These are phyloP conservation scores for Gossypioides kirkii DNA, from an alignment of 345 rosid species.

Conservation along the genomic window DNA sequence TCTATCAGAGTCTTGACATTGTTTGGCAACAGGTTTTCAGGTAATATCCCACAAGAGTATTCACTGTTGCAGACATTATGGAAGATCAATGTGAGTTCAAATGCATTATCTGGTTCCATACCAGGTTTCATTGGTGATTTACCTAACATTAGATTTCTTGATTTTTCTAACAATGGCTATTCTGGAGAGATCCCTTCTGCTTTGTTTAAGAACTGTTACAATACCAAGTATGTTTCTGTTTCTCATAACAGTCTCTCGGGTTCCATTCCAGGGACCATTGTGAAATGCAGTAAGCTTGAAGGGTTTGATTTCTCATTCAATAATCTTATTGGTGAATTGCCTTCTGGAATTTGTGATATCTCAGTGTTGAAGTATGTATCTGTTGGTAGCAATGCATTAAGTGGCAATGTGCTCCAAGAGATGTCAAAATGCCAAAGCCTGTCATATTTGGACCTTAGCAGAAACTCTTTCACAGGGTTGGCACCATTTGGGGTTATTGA, in stretches of 20 bases:
- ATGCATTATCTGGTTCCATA: conserved; percentile 77
- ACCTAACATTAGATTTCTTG: conserved; percentile 77
- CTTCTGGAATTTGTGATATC: conserved; percentile 56
- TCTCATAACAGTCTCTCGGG: conserved; percentile 70
- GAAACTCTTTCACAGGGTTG: conserved; percentile 60
- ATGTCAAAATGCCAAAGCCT: conserved; percentile 54
- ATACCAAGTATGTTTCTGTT: conserved; percentile 71
- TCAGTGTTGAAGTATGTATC: conserved; percentile 56
- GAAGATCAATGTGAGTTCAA: conserved; percentile 93
- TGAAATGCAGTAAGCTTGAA: conserved; percentile 58
- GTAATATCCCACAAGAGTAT: conserved; percentile 76
- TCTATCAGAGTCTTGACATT: conserved; percentile 75
- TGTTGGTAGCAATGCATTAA: conserved; percentile 56
- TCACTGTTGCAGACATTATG: conserved; percentile 58
- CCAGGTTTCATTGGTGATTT: conserved; percentile 85
- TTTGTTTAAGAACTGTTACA: conserved; percentile 66
- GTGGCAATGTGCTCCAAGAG: conserved; percentile 57
- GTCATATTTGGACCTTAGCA: conserved; percentile 62
- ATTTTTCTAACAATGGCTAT: conserved; percentile 74
- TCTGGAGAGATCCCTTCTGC: conserved; percentile 57
- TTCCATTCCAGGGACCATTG: conserved; percentile 58
- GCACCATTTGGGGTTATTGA: conserved; percentile 64
- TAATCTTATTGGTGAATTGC: conserved; percentile 59
- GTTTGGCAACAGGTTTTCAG: conserved; percentile 78
- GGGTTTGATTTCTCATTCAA: conserved; percentile 90